A percentile compares a stretch with the other conserved stretches of the same genome.
These are phyloP conservation scores for Zygosaccharomyces sapae DNA, from an alignment of 1,139 yeast species.

Conservation along the genomic window DNA sequence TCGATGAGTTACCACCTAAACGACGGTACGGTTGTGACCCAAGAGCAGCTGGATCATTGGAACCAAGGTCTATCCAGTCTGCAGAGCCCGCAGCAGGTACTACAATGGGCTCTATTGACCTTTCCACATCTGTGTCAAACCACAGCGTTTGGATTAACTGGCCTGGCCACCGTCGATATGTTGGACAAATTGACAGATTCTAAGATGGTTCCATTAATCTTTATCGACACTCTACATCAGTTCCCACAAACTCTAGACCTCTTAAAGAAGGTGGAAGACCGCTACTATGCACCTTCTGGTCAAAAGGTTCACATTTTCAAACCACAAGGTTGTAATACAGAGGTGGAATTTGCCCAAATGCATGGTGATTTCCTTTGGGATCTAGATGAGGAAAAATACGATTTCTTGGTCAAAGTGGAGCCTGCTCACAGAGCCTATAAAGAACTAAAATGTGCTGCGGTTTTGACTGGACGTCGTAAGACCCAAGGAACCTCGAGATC, in stretches of 20 bases:
- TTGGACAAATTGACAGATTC: slow-evolving; percentile 47
- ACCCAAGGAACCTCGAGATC: slow-evolving; percentile 87
- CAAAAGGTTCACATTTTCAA: slow-evolving; percentile 56
- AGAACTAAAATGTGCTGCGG: slow-evolving; percentile 69
- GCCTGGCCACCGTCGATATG: slow-evolving; percentile 83
- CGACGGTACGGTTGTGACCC: slow-evolving; percentile 38
- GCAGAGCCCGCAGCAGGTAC: slow-evolving; percentile 60
- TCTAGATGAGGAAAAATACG: slow-evolving; percentile 72
- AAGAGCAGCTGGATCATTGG: slow-evolving; percentile 54
- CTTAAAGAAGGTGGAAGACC: slow-evolving; percentile 52
- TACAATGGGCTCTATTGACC: slow-evolving; percentile 76
- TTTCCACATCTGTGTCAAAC: slow-evolving; percentile 84
- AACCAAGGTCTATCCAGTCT: slow-evolving; percentile 54
- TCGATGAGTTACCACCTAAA: slow-evolving; percentile 19
- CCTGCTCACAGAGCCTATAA: slow-evolving; percentile 84
- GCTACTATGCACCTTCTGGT: slow-evolving; percentile 42
- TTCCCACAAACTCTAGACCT: slow-evolving; percentile 85
- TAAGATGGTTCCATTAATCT: slow-evolving; percentile 62
- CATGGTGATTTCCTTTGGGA: slow-evolving; percentile 85
- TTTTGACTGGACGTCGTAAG: slow-evolving; percentile 85
- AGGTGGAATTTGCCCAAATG: slow-evolving; percentile 58
- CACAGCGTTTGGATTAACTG: slow-evolving; percentile 93
- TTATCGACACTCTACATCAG: slow-evolving; percentile 86
- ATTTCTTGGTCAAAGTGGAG: slow-evolving; percentile 84
- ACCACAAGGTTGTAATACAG: slow-evolving; percentile 56